Evolutionary conservation across 2,329 filamentous ascomycete genomes (phyloP).

Genomic region (Trichoderma hamatum): DNA sequence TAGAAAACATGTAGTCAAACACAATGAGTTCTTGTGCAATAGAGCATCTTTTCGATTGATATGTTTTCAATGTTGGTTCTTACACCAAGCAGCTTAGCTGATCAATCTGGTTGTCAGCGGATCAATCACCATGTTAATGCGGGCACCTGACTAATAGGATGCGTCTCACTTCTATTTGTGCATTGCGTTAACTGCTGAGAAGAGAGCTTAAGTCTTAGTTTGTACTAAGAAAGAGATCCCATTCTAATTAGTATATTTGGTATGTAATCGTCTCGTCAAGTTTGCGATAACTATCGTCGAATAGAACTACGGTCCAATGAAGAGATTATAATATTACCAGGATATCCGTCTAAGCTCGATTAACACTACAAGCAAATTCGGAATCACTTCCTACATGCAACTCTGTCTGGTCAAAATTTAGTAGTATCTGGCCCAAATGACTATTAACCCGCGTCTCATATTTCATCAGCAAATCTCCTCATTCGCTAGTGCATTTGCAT

Average conservation of each 20-base stretch:
- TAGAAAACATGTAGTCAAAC: not conserved
- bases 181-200: not conserved
- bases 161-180: not conserved
- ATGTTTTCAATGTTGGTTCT: not conserved
- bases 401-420: too few relatives aligned
- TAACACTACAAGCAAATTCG: not conserved
- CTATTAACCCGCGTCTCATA: too few relatives aligned
- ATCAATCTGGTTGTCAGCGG: not conserved
- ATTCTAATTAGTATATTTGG: constrained; percentile 64
- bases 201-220: not conserved
- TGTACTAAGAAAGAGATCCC: constrained; percentile 7
- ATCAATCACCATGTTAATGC: too few relatives aligned
- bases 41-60: not conserved
- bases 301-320: too few relatives aligned
- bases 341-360: constrained; percentile 54
- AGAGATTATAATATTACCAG: constrained; percentile 65
- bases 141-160: not conserved
- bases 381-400: not conserved
- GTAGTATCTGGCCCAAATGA: not conserved
- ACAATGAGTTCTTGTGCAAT: not conserved
- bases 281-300: too few relatives aligned
- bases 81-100: not conserved
- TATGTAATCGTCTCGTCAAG: constrained; percentile 59
- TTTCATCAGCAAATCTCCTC: not conserved
- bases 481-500: not conserved